Evolutionary conservation across 2,329 filamentous ascomycete species (phyloP).

Genomic region (Trichoderma pleuroti): DNA sequence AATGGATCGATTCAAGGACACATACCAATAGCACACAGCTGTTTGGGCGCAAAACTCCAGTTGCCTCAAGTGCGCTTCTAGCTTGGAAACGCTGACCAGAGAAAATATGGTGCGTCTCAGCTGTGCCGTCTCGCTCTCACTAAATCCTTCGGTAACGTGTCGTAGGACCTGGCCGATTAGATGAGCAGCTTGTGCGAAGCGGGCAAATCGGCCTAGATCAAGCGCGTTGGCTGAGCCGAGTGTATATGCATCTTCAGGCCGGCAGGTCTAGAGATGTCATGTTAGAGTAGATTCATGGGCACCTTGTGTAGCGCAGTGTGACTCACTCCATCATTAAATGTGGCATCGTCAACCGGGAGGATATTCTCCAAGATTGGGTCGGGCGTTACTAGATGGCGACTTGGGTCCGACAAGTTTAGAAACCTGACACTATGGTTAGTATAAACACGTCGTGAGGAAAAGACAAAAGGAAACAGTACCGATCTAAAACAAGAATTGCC

Average conservation of each 20-base stretch:
- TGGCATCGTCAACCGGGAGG: slow-evolving; percentile 16
- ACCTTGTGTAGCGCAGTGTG: neutral
- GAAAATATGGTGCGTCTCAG: slow-evolving; percentile 20
- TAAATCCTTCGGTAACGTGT: neutral
- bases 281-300: neutral
- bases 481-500: slow-evolving; percentile 13
- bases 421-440: neutral
- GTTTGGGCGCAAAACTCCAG: slow-evolving; percentile 18
- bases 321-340: slow-evolving; percentile 15
- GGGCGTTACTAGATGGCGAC: slow-evolving; percentile 17
- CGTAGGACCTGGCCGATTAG: slow-evolving; percentile 18
- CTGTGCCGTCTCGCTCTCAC: slow-evolving; percentile 15
- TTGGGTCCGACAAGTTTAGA: slow-evolving; percentile 13
- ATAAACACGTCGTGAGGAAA: neutral
- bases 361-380: slow-evolving; percentile 15
- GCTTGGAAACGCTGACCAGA: slow-evolving; percentile 2
- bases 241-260: slow-evolving; percentile 6
- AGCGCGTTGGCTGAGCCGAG: slow-evolving; percentile 9
- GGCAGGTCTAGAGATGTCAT: neutral
- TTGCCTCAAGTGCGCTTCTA: slow-evolving; percentile 8
- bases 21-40: slow-evolving; percentile 16
- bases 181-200: slow-evolving; percentile 19
- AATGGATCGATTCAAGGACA: neutral
- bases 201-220: slow-evolving; percentile 17
- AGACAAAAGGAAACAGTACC: neutral